These are phyloP conservation scores for Yamadazyma dushanensis DNA, from an alignment of 1,139 yeast genomes.

Conservation along the genomic window DNA sequence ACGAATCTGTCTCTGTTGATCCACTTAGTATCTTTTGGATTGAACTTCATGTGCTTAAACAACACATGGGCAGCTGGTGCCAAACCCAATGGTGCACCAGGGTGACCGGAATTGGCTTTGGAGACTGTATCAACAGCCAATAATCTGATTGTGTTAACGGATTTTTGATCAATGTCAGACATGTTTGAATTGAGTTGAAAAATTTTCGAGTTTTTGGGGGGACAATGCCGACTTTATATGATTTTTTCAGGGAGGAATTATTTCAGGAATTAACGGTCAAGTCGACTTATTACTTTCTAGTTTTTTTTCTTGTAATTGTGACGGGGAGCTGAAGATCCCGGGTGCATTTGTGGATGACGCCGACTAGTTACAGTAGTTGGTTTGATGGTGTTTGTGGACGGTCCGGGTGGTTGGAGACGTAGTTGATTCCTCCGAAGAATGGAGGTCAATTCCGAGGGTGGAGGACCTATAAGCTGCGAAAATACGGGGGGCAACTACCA, in stretches of 20 bases:
- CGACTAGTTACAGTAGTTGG: background rate
- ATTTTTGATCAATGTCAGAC: constrained; percentile 62
- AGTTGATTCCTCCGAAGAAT: background rate
- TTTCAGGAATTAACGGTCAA: constrained; percentile 1
- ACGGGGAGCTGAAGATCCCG: no score
- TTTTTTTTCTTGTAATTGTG: no score
- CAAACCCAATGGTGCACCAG: constrained; percentile 98
- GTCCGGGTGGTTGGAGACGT: background rate
- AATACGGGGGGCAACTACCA: background rate
- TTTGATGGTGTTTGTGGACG: background rate
- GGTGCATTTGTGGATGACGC: no score
- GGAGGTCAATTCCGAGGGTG: background rate
- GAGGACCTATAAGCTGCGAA: background rate
- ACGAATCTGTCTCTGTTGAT: constrained; percentile 94
- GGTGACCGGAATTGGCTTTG: constrained; percentile 96
- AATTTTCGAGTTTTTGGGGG: constrained; percentile 1
- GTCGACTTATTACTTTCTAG: no score
- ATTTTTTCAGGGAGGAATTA: no score
- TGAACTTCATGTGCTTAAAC: constrained; percentile 80
- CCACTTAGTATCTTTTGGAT: constrained; percentile 92
- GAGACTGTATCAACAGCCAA: constrained; percentile 87
- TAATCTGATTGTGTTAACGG: constrained; percentile 87
- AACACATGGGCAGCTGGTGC: constrained; percentile 76
- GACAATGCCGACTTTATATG: constrained; percentile 3
- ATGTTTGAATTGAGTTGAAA: constrained; percentile 14